Percentiles rank a stretch among this genome's conserved stretches.
Evolutionary conservation across 2,329 filamentous ascomycete species (phyloP).

Genomic region (Aspergillus luchuensis): DNA sequence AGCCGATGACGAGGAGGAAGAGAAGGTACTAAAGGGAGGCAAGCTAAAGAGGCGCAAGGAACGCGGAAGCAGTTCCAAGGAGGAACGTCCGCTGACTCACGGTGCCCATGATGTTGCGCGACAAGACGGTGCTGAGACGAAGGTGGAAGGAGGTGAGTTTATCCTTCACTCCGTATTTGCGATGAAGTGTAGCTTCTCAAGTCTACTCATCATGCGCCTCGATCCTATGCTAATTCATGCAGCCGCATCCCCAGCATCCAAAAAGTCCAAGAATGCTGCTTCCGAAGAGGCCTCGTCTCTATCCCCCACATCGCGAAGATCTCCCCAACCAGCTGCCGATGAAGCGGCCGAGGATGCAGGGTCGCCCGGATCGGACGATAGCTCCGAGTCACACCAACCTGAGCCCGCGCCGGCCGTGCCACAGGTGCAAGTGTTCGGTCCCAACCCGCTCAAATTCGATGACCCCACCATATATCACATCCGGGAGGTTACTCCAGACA

Average conservation of each 20-base stretch:
- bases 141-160: slow-evolving; percentile 56
- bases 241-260: slow-evolving; percentile 42
- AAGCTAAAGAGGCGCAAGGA: slow-evolving; percentile 83
- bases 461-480: slow-evolving; percentile 97
- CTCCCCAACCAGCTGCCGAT: slow-evolving; percentile 48
- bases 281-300: slow-evolving; percentile 43
- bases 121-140: slow-evolving; percentile 64
- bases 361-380: slow-evolving; percentile 63
- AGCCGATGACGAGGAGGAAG: slow-evolving; percentile 48
- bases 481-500: slow-evolving; percentile 68
- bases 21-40: slow-evolving; percentile 53
- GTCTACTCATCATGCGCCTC: background rate
- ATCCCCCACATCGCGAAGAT: slow-evolving; percentile 46
- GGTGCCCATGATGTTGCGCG: slow-evolving; percentile 65
- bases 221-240: slow-evolving; percentile 11
- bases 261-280: slow-evolving; percentile 40
- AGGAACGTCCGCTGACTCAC: slow-evolving; percentile 61
- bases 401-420: slow-evolving; percentile 63
- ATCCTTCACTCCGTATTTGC: slow-evolving; percentile 6
- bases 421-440: slow-evolving; percentile 85
- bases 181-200: background rate
- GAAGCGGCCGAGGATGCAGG: slow-evolving; percentile 64
- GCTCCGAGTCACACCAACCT: slow-evolving; percentile 61
- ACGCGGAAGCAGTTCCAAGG: slow-evolving; percentile 57
- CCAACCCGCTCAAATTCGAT: slow-evolving; percentile 84